Conservation (phyloP, 2,329 filamentous ascomycete genomes). For the Botryotinia globosa region DNA sequence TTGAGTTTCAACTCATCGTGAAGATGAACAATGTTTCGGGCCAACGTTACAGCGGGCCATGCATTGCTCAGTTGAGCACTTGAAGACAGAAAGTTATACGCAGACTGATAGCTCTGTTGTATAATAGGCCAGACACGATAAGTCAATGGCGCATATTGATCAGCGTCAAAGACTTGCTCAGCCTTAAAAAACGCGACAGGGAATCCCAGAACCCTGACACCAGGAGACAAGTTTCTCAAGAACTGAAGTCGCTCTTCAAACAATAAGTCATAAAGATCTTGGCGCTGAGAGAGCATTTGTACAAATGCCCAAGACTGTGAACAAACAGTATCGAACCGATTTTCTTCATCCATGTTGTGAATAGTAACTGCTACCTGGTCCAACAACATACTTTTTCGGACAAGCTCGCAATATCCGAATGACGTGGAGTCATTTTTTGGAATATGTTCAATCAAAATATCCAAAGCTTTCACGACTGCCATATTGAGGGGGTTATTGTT, state of each 20-base stretch:
- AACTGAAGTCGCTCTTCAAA: background rate
- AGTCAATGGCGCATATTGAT: background rate
- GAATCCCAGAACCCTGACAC: background rate
- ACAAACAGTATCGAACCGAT: background rate
- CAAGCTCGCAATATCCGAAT: background rate
- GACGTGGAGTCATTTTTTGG: background rate
- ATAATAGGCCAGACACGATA: background rate
- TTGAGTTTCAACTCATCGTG: background rate
- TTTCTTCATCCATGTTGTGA: background rate
- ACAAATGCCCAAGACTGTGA: background rate
- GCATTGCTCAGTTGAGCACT: background rate
- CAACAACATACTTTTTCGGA: background rate
- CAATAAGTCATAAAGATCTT: background rate
- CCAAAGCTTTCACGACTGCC: background rate
- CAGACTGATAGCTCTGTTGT: background rate
- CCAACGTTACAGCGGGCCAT: background rate
- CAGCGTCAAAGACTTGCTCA: background rate
- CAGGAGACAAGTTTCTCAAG: background rate
- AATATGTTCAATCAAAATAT: background rate
- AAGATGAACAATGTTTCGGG: background rate
- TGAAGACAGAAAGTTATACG: background rate
- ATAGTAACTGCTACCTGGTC: background rate
- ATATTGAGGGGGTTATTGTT: background rate
- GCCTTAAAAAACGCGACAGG: background rate
- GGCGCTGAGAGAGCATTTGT: background rate